These are phyloP conservation scores for Manihot esculenta DNA, from an alignment of 441 rosid genomes.

Conservation along the genomic window DNA sequence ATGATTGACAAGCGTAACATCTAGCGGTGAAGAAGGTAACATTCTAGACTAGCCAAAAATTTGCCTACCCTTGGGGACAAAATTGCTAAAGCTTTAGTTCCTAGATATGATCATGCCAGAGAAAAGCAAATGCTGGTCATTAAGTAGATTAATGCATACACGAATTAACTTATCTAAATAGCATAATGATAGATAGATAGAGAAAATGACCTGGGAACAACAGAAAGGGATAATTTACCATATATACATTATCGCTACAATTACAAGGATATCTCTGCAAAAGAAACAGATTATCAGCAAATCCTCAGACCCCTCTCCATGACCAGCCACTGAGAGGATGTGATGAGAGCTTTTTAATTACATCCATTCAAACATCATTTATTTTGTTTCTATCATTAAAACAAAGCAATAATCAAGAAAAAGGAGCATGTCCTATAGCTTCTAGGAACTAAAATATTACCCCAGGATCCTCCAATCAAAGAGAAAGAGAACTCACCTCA, in stretches of 20 bases:
- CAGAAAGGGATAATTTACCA: neutral
- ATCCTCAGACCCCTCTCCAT: constrained; percentile 14
- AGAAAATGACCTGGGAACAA: neutral
- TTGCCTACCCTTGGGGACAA: neutral
- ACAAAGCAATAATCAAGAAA: constrained; percentile 8
- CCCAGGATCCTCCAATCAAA: constrained; percentile 36
- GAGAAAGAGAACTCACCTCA: constrained; percentile 63
- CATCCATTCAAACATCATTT: constrained; percentile 14
- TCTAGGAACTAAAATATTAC: neutral
- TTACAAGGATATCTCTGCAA: constrained; percentile 2
- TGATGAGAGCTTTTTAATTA: constrained; percentile 12
- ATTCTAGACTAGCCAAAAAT: neutral
- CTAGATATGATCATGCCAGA: neutral
- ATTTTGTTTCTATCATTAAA: constrained; percentile 21
- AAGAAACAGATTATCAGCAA: neutral
- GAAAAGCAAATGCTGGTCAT: neutral
- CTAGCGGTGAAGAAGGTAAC: neutral
- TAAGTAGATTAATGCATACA: neutral
- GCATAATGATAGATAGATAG: neutral
- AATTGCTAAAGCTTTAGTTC: neutral
- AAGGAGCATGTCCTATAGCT: constrained; percentile 4
- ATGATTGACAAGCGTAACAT: neutral
- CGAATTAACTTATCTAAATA: neutral
- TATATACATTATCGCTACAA: constrained; percentile 12
- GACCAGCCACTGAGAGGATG: neutral